Evolutionary conservation across 441 rosid genomes (phyloP).

Genomic region (Erodium trifolium): DNA sequence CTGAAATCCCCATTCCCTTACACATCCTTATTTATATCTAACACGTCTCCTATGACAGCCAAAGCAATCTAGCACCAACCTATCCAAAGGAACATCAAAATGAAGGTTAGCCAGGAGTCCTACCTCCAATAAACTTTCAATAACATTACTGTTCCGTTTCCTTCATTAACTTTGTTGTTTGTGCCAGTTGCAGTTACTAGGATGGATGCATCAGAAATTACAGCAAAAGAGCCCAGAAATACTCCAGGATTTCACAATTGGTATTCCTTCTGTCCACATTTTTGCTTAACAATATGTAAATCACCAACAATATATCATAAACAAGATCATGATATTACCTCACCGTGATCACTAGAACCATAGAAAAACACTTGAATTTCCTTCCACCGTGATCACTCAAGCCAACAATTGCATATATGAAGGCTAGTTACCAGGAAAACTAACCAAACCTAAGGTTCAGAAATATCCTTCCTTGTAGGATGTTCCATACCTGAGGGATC

Average conservation of each 20-base stretch:
- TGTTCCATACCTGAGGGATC: neutral
- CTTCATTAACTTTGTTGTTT: slow-evolving; percentile 6
- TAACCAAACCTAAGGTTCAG: neutral
- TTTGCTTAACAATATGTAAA: slow-evolving; percentile 12
- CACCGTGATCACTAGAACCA: too few species aligned
- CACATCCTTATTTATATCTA: slow-evolving; percentile 20
- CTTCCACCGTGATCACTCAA: neutral
- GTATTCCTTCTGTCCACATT: slow-evolving; percentile 17
- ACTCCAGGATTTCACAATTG: too few species aligned
- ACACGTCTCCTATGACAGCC: slow-evolving; percentile 27
- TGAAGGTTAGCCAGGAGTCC: too few species aligned
- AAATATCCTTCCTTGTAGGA: slow-evolving; percentile 7
- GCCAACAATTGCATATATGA: slow-evolving; percentile 1
- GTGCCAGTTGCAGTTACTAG: too few species aligned
- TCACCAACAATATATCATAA: neutral
- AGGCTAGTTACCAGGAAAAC: neutral
- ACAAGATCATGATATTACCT: slow-evolving; percentile 6
- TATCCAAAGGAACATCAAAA: too few species aligned
- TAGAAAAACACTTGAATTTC: neutral
- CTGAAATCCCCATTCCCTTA: slow-evolving; percentile 24
- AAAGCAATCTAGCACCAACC: slow-evolving; percentile 12
- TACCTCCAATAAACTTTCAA: slow-evolving; percentile 10
- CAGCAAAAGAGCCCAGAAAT: too few species aligned
- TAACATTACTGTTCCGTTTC: slow-evolving; percentile 14
- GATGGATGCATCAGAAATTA: too few species aligned